These are phyloP conservation scores for Starmera pachycereana DNA, from an alignment of 805 yeast species.

Conservation along the genomic window DNA sequence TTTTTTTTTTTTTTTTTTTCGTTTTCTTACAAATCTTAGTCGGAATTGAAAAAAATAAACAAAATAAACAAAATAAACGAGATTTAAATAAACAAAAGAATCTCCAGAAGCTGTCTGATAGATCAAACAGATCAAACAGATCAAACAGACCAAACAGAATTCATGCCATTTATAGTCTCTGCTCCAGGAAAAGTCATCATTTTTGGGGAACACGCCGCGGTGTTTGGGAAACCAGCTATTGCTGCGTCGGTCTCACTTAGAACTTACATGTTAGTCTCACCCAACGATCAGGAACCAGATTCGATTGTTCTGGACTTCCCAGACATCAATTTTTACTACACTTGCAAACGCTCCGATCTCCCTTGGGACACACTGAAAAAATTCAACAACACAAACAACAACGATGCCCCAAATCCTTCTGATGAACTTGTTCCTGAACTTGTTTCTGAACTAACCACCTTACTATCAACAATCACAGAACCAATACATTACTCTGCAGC, in stretches of 20 bases:
- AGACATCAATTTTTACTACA: conserved; percentile 57
- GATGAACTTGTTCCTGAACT: conserved; percentile 53
- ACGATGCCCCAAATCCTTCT: conserved; percentile 23
- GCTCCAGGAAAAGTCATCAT: conserved; percentile 96
- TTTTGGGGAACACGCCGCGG: conserved; percentile 97
- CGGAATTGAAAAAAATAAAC: too few relatives aligned
- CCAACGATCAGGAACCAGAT: conserved; percentile 28
- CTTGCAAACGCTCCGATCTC: conserved; percentile 52
- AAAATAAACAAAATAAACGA: too few relatives aligned
- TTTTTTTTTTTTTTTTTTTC: too few relatives aligned
- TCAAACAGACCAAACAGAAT: too few relatives aligned
- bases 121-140: too few relatives aligned
- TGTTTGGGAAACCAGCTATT: conserved; percentile 84
- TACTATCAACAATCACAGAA: conserved; percentile 35
- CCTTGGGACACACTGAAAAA: conserved; percentile 41
- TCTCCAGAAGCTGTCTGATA: too few relatives aligned
- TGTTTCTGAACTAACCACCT: conserved; percentile 34
- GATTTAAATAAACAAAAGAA: too few relatives aligned
- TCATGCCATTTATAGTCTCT: conserved; percentile 59
- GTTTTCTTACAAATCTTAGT: too few relatives aligned
- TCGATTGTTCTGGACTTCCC: conserved; percentile 65
- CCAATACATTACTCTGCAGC: conserved; percentile 70
- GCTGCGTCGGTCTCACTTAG: conserved; percentile 90
- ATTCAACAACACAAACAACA: conserved; percentile 2
- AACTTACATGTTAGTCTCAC: conserved; percentile 64